Conservation (phyloP, 2,329 filamentous ascomycete species). For the Ustulina deusta region DNA sequence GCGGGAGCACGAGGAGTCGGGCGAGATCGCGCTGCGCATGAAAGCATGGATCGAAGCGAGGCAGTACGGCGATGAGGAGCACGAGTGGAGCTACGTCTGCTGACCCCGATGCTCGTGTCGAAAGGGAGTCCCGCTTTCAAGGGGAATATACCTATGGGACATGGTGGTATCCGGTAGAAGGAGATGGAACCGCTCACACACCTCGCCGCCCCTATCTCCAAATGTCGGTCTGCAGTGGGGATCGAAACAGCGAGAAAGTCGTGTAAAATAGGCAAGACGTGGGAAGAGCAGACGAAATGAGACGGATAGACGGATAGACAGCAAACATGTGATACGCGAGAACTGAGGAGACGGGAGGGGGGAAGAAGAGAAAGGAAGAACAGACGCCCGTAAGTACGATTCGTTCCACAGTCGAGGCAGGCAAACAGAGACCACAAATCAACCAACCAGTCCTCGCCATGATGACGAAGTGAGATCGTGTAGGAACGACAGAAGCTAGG, state of each 20-base stretch:
- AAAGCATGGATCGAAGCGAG: conserved; percentile 97
- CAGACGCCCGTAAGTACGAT: neutral
- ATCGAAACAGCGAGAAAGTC: neutral
- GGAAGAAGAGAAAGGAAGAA: neutral
- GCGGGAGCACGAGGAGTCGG: conserved; percentile 83
- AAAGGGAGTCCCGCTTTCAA: neutral
- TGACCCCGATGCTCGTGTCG: conserved; percentile 6
- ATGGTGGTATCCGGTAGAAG: neutral
- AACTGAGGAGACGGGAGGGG: neutral
- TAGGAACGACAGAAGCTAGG: neutral
- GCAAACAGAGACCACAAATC: neutral
- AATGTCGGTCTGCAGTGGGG: neutral
- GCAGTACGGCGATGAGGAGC: conserved; percentile 93
- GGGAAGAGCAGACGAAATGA: neutral
- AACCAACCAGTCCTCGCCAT: neutral
- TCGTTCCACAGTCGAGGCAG: neutral
- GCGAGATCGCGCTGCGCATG: conserved; percentile 85
- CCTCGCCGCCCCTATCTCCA: no score
- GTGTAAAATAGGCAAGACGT: neutral
- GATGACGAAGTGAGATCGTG: neutral
- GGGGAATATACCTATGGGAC: neutral
- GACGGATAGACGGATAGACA: neutral
- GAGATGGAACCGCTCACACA: neutral
- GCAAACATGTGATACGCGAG: neutral
- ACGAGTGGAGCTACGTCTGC: conserved; percentile 83